Evolutionary conservation across 2,329 filamentous ascomycete species (phyloP).

Genomic region (Decorospora gaudefroyi): DNA sequence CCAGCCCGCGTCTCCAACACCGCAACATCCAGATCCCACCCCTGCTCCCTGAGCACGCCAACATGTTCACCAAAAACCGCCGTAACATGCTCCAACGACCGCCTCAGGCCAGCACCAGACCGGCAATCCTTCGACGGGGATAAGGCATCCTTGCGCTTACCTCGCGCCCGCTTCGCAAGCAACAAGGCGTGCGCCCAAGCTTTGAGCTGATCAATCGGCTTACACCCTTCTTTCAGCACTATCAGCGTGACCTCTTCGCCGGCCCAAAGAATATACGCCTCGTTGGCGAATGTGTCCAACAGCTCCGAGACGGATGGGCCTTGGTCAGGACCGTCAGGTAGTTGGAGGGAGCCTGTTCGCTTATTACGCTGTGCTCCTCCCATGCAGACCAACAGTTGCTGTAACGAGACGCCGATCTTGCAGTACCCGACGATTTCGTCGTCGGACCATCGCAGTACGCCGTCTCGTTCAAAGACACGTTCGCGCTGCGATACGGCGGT

Average conservation of each 20-base stretch:
- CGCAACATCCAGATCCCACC: conserved; percentile 69
- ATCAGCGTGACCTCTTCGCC: conserved; percentile 56
- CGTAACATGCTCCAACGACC: conserved; percentile 46
- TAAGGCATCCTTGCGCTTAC: conserved; percentile 22
- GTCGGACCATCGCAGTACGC: conserved; percentile 63
- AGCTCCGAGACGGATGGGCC: conserved; percentile 52
- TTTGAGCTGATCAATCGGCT: conserved; percentile 58
- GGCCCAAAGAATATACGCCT: conserved; percentile 67
- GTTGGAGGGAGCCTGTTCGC: conserved; percentile 33
- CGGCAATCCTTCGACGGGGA: conserved; percentile 48
- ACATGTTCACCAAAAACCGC: conserved; percentile 55
- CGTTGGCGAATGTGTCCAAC: conserved; percentile 56
- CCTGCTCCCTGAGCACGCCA: conserved; percentile 51
- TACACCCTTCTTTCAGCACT: conserved; percentile 64
- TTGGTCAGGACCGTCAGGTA: too few relatives aligned
- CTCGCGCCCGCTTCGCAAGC: conserved; percentile 44
- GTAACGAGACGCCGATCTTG: conserved; percentile 58
- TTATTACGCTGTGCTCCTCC: conserved; percentile 27
- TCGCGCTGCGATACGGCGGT: conserved; percentile 65
- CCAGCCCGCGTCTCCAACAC: conserved; percentile 69
- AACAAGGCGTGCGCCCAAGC: conserved; percentile 67
- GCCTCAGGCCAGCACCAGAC: conserved; percentile 46
- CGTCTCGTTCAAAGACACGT: conserved; percentile 65
- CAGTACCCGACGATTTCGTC: conserved; percentile 58
- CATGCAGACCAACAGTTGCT: conserved; percentile 40